Evolutionary conservation across 2,329 filamentous ascomycete genomes (phyloP), one percentile per base, ranked within the genome.

Genomic region (Emmonsia crescens): DNA sequence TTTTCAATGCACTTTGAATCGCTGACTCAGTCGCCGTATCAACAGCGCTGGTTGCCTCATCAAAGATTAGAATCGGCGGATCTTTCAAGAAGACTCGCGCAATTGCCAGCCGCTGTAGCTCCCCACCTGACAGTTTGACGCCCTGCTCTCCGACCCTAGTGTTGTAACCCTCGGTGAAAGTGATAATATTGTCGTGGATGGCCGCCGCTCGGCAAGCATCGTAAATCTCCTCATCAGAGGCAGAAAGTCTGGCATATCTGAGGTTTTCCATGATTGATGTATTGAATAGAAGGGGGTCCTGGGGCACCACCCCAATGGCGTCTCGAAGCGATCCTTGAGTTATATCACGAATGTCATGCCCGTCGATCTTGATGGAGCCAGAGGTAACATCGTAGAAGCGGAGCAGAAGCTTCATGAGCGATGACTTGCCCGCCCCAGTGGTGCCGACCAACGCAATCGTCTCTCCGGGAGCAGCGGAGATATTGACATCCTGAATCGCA

Each of bases 31-130:
- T 46, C 27, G 36, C 44, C 10, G 24, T 21, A 12, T 59, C 57
- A 19, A 59, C 38, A 14, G 24, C 40, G 42, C 40, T 51, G 24
- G 55, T 44, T 19, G 52, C 64, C 59, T 59, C 57, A n/a, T 59
- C 57, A 9, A 59, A 21, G 14, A 59, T 46, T 5, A 59, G 44
- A 5, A 59, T 27, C 29, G 27, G 33, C 27, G 44, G 24, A 19
- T 59, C 31, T 21, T 29, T 36, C 42, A 59, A 10, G 16, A 59
- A 40, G 6, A 42, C 57, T 14, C 57, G 21, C 3, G 57, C 57
- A 36, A 59, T 59, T 2, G 57, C 36, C 16, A 59, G 12, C 27
- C 44, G 57, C n/a, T 48, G 57, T 21, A 29, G 21, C 42, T 59
- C 31, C 1, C 57, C 57, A 19, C 57, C 57, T n/a, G 57, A 59